phyloP scores from a whole-genome alignment of 805 yeast species.

The Lipomyces spencermartinsiae region DNA sequence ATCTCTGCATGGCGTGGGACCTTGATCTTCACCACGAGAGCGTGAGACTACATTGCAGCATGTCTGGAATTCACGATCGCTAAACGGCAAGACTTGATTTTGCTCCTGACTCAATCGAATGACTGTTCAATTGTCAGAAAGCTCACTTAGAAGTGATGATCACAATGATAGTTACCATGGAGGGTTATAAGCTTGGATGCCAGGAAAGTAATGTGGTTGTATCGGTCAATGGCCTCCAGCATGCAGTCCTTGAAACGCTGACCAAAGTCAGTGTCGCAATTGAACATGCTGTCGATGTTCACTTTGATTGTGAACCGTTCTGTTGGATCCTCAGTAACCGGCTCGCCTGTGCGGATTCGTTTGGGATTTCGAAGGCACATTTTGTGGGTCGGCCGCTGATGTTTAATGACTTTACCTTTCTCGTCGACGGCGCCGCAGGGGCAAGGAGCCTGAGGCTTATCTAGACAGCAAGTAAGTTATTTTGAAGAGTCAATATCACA shows the following conservation, averaged over 20 bases:
- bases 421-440: background rate
- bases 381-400: background rate
- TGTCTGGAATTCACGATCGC: background rate
- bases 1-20: background rate
- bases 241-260: background rate
- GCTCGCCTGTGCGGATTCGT: background rate
- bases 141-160: background rate
- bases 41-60: background rate
- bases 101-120: background rate
- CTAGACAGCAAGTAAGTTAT: background rate
- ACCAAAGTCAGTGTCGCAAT: background rate
- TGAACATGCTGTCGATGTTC: background rate
- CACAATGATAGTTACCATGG: background rate
- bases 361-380: background rate
- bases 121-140: background rate
- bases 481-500: background rate
- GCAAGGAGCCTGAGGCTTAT: background rate
- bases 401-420: background rate
- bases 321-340: background rate
- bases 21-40: background rate
- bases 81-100: background rate
- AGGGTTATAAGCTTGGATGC: background rate
- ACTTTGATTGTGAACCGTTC: background rate
- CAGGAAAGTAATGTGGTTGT: background rate
- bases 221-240: background rate